Percentiles rank a stretch among this genome's conserved stretches.
These are phyloP conservation scores for Mycena alexandri DNA, from an alignment of 768 basidiomycete species.

Conservation along the genomic window DNA sequence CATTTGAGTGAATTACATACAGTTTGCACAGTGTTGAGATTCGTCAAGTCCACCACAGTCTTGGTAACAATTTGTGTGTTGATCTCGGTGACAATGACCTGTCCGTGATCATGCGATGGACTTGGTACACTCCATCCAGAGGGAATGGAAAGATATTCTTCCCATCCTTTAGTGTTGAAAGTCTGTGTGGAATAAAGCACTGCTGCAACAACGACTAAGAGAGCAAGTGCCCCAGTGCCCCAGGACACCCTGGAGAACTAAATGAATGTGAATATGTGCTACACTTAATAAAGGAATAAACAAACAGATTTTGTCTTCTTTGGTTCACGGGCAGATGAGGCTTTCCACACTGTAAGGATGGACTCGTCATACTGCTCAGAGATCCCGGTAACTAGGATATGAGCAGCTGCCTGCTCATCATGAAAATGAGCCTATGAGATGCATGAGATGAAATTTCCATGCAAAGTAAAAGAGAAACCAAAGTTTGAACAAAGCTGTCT, in stretches of 20 bases:
- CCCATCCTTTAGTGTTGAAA: too few species aligned
- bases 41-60: not conserved
- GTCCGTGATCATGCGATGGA: too few species aligned
- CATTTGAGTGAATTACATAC: not conserved
- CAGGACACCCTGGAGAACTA: too few species aligned
- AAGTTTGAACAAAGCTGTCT: not conserved
- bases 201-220: too few species aligned
- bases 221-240: too few species aligned
- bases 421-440: too few species aligned
- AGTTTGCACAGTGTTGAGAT: not conserved
- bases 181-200: too few species aligned
- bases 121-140: not conserved
- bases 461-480: too few species aligned
- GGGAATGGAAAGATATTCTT: too few species aligned
- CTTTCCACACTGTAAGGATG: not conserved
- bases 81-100: too few species aligned
- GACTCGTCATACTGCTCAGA: conserved; percentile 1
- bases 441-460: too few species aligned
- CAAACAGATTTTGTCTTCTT: not conserved
- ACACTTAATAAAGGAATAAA: not conserved
- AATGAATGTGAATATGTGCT: not conserved
- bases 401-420: not conserved
- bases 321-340: too few species aligned
- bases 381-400: not conserved
- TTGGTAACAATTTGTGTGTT: not conserved